phyloP scores from a whole-genome alignment of 2,329 filamentous ascomycete genomes.

The Apiospora marii region DNA sequence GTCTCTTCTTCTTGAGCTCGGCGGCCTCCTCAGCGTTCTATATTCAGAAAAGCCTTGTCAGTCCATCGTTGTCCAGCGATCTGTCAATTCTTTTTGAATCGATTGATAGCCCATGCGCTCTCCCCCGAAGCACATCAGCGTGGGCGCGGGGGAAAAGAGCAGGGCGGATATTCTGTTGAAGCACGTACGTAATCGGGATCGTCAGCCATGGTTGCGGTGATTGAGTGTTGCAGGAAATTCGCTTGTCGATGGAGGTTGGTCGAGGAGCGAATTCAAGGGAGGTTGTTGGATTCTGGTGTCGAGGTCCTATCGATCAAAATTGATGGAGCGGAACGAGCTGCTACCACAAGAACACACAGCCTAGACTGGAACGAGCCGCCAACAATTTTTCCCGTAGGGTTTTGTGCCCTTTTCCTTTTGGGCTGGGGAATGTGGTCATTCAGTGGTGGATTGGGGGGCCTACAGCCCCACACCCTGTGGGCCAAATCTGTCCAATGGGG shows the following conservation, averaged over 20 bases:
- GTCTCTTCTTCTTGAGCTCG: constrained; percentile 99
- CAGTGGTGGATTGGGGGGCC: neutral
- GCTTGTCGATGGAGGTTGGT: constrained; percentile 52
- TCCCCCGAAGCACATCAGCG: neutral
- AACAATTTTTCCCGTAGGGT: constrained; percentile 23
- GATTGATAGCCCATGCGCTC: constrained; percentile 9
- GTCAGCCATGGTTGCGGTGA: constrained; percentile 79
- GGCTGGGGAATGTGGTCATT: constrained; percentile 3
- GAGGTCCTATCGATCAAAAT: constrained; percentile 26
- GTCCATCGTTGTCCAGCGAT: constrained; percentile 21
- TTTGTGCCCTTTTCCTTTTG: constrained; percentile 22
- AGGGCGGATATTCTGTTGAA: constrained; percentile 19
- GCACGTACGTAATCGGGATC: constrained; percentile 78
- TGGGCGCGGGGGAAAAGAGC: neutral
- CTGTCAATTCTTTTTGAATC: neutral
- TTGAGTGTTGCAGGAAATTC: constrained; percentile 48
- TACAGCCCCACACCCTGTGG: neutral
- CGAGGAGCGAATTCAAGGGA: constrained; percentile 49
- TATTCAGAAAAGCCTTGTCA: constrained; percentile 32
- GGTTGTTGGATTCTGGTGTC: constrained; percentile 33
- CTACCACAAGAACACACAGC: constrained; percentile 21
- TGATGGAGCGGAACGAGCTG: constrained; percentile 32
- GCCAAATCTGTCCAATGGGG: neutral
- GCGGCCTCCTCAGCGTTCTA: constrained; percentile 98
- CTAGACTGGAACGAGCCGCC: constrained; percentile 27